phyloP scores from a whole-genome alignment of 2,329 filamentous ascomycete genomes.

The Cladophialophora chaetospira region DNA sequence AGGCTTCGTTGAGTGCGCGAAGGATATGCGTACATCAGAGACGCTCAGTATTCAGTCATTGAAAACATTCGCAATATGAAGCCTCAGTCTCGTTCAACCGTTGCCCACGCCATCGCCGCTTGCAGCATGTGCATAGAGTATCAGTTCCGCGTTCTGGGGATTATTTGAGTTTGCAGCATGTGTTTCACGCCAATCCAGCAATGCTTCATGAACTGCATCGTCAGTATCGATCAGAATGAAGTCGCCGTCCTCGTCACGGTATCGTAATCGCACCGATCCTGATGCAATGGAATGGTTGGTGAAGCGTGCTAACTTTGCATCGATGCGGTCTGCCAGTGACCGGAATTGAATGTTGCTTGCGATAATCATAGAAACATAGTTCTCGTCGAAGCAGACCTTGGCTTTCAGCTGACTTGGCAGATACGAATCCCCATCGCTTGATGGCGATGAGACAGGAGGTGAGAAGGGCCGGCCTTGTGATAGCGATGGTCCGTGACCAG shows the following conservation, averaged over 20 bases:
- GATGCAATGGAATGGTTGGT: constrained; percentile 81
- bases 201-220: constrained; percentile 93
- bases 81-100: constrained; percentile 11
- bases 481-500: constrained; percentile 27
- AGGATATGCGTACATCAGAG: background rate
- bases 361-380: constrained; percentile 93
- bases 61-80: too few relatives aligned
- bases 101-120: constrained; percentile 10
- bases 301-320: constrained; percentile 87
- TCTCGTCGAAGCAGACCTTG: constrained; percentile 88
- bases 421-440: constrained; percentile 42
- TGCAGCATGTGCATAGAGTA: constrained; percentile 30
- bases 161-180: constrained; percentile 58
- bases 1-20: background rate
- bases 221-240: constrained; percentile 92
- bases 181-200: constrained; percentile 88
- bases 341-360: constrained; percentile 94
- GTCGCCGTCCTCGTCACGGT: constrained; percentile 89
- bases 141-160: constrained; percentile 30
- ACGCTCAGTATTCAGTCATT: too few relatives aligned
- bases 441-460: constrained; percentile 30
- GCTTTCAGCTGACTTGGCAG: constrained; percentile 84
- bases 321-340: constrained; percentile 90
- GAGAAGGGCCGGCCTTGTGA: constrained; percentile 41
- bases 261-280: constrained; percentile 82